Conservation (phyloP, 1,284 basidiomycete genomes). For the Heterobasidion occidentale region DNA sequence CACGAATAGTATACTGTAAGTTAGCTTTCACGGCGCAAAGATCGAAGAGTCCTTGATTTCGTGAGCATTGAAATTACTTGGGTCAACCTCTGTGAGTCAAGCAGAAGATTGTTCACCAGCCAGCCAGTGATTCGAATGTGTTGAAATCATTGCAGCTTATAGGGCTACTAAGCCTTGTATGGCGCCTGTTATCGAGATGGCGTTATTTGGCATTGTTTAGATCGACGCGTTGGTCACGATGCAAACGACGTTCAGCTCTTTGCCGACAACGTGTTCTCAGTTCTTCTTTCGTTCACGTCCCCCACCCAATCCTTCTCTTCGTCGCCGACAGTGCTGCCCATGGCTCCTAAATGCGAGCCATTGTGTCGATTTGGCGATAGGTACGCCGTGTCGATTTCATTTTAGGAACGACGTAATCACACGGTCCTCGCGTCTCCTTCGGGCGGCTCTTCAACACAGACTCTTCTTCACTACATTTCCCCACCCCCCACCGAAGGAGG, state of each 20-base stretch:
- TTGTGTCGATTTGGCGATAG: constrained; percentile 71
- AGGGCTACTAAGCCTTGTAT: too few species aligned
- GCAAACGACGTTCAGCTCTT: background rate
- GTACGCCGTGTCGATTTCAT: constrained; percentile 25
- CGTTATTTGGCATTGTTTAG: constrained; percentile 8
- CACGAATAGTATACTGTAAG: too few species aligned
- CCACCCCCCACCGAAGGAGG: constrained; percentile 57
- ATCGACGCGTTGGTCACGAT: background rate
- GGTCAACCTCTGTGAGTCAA: too few species aligned
- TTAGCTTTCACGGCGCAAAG: too few species aligned
- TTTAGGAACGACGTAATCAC: background rate
- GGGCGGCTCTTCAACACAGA: constrained; percentile 33
- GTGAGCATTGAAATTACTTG: too few species aligned
- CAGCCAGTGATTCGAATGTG: too few species aligned
- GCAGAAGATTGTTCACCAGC: too few species aligned
- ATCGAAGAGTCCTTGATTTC: too few species aligned
- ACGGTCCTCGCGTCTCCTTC: background rate
- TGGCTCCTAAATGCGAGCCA: constrained; percentile 62
- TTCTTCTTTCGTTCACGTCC: background rate
- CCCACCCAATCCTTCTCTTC: constrained; percentile 1
- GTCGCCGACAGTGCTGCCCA: constrained; percentile 7
- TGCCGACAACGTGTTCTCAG: constrained; percentile 8
- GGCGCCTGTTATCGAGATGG: background rate
- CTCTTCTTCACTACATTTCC: constrained; percentile 80
- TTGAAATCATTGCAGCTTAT: too few species aligned